phyloP scores from a whole-genome alignment of 169 alveolate genomes.

The Perkinsus marinus region DNA sequence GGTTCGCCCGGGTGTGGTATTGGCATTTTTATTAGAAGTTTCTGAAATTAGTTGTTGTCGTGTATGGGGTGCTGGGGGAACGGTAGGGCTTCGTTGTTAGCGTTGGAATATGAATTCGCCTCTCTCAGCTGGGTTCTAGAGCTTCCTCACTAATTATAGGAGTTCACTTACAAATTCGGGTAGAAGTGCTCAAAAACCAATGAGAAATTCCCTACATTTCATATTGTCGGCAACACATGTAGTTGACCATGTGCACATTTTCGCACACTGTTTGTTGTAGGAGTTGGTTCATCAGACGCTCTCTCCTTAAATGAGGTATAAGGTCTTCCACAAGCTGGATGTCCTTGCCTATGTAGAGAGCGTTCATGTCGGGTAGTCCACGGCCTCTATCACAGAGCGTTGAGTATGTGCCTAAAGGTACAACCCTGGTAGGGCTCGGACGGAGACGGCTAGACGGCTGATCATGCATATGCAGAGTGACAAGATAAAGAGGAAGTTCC shows the following conservation, averaged over 20 bases:
- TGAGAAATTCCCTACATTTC: too few relatives aligned
- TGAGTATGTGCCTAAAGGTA: neutral
- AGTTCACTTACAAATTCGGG: too few relatives aligned
- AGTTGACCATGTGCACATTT: too few relatives aligned
- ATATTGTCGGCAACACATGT: too few relatives aligned
- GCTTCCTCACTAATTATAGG: too few relatives aligned
- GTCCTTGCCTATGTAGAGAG: neutral
- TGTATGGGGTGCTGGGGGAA: too few relatives aligned
- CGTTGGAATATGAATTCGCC: too few relatives aligned
- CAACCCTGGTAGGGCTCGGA: neutral
- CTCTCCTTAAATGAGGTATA: neutral
- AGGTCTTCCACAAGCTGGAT: neutral
- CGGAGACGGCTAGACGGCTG: neutral
- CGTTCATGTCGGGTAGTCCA: neutral
- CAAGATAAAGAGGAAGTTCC: neutral
- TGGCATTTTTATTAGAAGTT: neutral
- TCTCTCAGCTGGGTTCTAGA: too few relatives aligned
- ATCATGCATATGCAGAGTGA: neutral
- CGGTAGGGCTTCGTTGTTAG: too few relatives aligned
- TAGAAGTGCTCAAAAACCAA: too few relatives aligned
- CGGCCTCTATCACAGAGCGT: neutral
- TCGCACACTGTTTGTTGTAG: too few relatives aligned
- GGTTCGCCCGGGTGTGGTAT: neutral
- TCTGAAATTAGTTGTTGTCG: neutral
- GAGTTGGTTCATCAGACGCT: neutral